Evolutionary conservation across 164 flowering plant species (phyloP).

Genomic region (Chimonanthus praecox): DNA sequence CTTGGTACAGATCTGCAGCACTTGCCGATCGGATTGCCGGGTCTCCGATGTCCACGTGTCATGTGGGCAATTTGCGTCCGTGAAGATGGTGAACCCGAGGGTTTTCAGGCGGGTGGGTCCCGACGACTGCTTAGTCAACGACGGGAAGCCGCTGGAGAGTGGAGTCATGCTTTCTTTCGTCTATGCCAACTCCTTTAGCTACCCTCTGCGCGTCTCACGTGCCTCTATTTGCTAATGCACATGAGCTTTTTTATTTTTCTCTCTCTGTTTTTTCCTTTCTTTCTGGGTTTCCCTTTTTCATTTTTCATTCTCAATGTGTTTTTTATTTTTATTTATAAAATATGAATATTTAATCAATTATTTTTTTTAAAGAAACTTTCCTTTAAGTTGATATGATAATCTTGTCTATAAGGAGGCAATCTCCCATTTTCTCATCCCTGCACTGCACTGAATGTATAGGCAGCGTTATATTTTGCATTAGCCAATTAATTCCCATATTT

Average conservation of each 20-base stretch:
- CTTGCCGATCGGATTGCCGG: not conserved
- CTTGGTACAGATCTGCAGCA: slow-evolving; percentile 2
- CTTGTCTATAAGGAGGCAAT: too few species aligned
- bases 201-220: not conserved
- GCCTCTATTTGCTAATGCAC: not conserved
- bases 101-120: slow-evolving; percentile 2
- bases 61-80: slow-evolving; percentile 5
- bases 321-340: too few species aligned
- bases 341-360: too few species aligned
- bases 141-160: not conserved
- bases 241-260: not conserved
- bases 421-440: too few species aligned
- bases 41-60: slow-evolving; percentile 6
- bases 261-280: too few species aligned
- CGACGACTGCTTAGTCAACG: slow-evolving; percentile 7
- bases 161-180: not conserved
- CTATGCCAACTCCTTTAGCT: slow-evolving; percentile 7
- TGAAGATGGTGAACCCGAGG: slow-evolving; percentile 5
- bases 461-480: too few species aligned
- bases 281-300: too few species aligned
- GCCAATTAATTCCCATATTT: too few species aligned
- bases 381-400: too few species aligned
- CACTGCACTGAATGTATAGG: too few species aligned
- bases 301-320: too few species aligned
- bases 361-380: too few species aligned